Percentiles rank a stretch among this genome's conserved stretches.
Conservation (phyloP, 2,329 filamentous ascomycete genomes). For the Emergomyces pasteurianus region DNA sequence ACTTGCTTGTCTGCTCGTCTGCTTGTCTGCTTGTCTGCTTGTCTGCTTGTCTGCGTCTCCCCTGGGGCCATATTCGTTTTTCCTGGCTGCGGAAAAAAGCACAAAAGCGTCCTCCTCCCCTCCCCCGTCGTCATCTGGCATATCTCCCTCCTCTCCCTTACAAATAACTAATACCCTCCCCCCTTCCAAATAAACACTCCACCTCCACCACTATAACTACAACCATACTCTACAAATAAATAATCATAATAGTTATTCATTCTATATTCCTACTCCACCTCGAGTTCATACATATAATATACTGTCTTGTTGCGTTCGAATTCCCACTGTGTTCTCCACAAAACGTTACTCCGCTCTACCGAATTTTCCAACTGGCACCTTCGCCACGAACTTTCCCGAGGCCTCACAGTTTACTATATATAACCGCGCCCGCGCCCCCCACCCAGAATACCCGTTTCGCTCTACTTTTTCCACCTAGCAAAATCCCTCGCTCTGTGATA, state of each 20-base stretch:
- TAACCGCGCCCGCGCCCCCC: neutral
- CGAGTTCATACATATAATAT: neutral
- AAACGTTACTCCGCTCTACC: neutral
- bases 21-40: too few relatives aligned
- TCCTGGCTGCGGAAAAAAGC: slow-evolving; percentile 1
- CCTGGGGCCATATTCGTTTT: neutral
- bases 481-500: neutral
- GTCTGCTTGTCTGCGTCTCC: neutral
- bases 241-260: neutral
- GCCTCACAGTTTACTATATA: neutral
- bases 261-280: neutral
- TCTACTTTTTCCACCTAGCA: too few relatives aligned
- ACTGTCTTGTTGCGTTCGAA: neutral
- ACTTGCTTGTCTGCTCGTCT: neutral
- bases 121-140: neutral
- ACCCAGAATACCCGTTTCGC: neutral
- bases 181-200: neutral
- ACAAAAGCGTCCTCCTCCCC: neutral
- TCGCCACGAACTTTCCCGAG: neutral
- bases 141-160: neutral
- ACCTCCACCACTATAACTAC: neutral
- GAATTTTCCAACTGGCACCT: neutral
- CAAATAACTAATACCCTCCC: neutral
- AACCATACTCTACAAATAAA: neutral
- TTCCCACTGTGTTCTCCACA: neutral